Base-by-base conservation (phyloP, 1,139 yeast species). In the Yamadazyma atmosphaerica region DNA sequence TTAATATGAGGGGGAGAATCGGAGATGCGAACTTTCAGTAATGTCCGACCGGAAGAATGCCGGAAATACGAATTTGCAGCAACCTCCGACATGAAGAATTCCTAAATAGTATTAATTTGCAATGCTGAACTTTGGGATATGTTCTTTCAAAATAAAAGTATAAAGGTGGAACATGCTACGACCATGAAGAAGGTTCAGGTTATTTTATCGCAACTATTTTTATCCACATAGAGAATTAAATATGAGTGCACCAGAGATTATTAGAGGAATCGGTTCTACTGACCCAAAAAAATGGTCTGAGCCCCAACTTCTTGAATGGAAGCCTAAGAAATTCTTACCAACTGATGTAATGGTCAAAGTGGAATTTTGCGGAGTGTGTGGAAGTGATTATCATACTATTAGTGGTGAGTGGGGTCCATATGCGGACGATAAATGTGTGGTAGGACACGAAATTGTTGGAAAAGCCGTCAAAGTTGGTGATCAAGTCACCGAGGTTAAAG, bases 291-390 rank as follows among this genome's bases (percentile, higher is more conserved):
- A 33, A 54, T 74, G 78, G 76, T 55, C 55, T 43, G 51, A 67
- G 33, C 71, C 74, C 26, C 63, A 67, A 47, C 60, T 61, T 46
- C 68, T 65, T 23, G 55, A 60, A 19, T 74, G 61, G 50, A 52
- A 55, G 28, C 71, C 72, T 35, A 72, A 73, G 46, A 57, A 59
- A 25, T 51, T 68, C 44, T 54, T 50, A 32, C 59, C 62, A 22
- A 50, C 58, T 37, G 74, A 68, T 50, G 72, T 77, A 23, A 76
- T 69, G 15, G 55, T 77, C 46, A 58, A 74, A 54, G 68, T 51
- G 50, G 58, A 62, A 39, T 65, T 67, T 38, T 75, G 84, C 52
- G 85, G 85, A 25, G 65, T 81, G 42, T 81, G 86, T 59, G 83
- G 82, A 25, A 67, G 80, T 11, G 83, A 77, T 47, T 54, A 74